These are phyloP conservation scores for Nicotiana attenuata DNA, from an alignment of 257 asterid genomes.

Conservation along the genomic window DNA sequence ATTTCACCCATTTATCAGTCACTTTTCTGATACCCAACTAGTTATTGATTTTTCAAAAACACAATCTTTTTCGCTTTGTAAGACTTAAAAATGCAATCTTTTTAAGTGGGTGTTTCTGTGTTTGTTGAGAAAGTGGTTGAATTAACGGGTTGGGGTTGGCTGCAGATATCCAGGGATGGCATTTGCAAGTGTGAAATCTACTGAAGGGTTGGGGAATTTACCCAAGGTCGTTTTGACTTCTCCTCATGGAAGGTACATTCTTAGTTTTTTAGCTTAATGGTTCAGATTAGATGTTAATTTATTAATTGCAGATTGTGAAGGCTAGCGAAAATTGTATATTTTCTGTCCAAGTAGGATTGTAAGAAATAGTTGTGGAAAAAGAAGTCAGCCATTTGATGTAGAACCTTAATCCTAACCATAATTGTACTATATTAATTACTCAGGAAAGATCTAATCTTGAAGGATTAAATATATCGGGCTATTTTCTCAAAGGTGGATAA, in stretches of 20 bases:
- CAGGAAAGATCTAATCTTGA: neutral
- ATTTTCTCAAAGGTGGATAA: neutral
- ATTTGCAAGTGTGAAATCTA: conserved; percentile 56
- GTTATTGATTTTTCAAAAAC: neutral
- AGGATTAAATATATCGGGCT: neutral
- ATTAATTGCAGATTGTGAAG: neutral
- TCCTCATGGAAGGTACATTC: conserved; percentile 67
- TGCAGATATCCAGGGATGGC: conserved; percentile 69
- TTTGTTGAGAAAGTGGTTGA: conserved; percentile 7
- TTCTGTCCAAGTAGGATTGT: neutral
- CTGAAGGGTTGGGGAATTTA: conserved; percentile 75
- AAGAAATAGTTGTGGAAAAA: neutral
- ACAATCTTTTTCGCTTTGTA: neutral
- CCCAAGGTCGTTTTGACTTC: conserved; percentile 76
- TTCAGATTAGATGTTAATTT: neutral
- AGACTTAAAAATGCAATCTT: conserved; percentile 5
- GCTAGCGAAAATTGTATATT: neutral
- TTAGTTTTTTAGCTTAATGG: neutral
- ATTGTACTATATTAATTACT: neutral
- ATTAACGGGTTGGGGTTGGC: neutral
- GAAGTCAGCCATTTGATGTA: neutral
- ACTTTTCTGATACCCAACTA: neutral
- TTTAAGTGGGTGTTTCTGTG: neutral
- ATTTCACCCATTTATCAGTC: neutral
- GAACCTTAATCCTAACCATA: neutral